A percentile compares a stretch with the other conserved stretches of the same genome.
These are phyloP conservation scores for Nyctanthes arbortristis DNA, from an alignment of 257 asterid species.

Conservation along the genomic window DNA sequence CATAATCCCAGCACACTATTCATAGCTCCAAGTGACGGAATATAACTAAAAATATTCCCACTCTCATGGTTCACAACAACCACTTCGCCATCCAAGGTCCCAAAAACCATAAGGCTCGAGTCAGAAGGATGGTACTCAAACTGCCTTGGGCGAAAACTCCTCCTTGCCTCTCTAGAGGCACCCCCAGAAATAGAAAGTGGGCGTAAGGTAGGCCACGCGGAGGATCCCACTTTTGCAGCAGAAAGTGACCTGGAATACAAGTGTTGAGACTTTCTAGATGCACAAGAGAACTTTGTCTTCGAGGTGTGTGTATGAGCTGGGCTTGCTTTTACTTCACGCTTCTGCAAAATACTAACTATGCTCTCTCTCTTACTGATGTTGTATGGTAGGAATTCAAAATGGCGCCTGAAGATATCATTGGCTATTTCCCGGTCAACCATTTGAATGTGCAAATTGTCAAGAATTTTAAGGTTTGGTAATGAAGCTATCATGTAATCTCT, in stretches of 20 bases:
- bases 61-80: constrained; percentile 83
- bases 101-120: constrained; percentile 91
- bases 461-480: constrained; percentile 61
- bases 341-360: constrained; percentile 59
- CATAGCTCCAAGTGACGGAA: constrained; percentile 90
- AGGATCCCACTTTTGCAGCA: constrained; percentile 87
- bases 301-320: constrained; percentile 41
- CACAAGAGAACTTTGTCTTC: constrained; percentile 30
- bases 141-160: constrained; percentile 84
- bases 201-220: constrained; percentile 70
- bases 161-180: constrained; percentile 58
- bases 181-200: constrained; percentile 57
- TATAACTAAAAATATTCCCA: constrained; percentile 63
- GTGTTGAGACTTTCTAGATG: constrained; percentile 51
- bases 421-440: constrained; percentile 66
- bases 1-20: constrained; percentile 84
- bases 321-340: constrained; percentile 70
- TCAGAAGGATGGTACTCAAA: constrained; percentile 96
- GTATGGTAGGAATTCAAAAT: constrained; percentile 83
- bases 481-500: constrained; percentile 86
- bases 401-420: constrained; percentile 40
- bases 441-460: constrained; percentile 71
- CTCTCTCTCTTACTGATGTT: constrained; percentile 59
- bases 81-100: constrained; percentile 93
- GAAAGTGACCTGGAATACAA: constrained; percentile 78